Percentiles rank a stretch among this genome's conserved stretches.
Evolutionary conservation across 345 rosid species (phyloP).

Genomic region (Rhodamnia argentea): DNA sequence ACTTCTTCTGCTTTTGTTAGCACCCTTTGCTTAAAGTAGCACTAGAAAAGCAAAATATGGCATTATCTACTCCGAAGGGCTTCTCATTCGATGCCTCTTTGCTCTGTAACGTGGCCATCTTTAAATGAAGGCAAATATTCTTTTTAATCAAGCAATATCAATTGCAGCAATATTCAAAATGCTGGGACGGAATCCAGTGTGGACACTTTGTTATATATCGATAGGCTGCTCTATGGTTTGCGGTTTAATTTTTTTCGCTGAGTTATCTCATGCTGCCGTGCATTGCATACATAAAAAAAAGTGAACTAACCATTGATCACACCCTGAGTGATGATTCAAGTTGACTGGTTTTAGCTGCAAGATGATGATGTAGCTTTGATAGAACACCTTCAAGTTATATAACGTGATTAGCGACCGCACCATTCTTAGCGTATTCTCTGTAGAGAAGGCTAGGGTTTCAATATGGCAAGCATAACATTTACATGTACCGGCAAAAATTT

Average conservation of each 20-base stretch:
- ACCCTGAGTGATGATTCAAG: background rate
- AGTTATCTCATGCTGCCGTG: background rate
- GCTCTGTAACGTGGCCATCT: background rate
- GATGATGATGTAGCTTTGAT: background rate
- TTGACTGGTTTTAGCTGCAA: background rate
- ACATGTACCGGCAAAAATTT: background rate
- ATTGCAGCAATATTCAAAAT: background rate
- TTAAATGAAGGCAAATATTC: background rate
- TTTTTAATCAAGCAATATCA: background rate
- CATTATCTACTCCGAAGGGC: slow-evolving; percentile 6
- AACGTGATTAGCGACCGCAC: background rate
- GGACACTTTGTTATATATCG: background rate
- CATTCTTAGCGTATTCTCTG: background rate
- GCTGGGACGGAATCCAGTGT: background rate
- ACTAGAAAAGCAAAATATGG: background rate
- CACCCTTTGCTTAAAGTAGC: background rate
- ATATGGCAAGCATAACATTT: background rate
- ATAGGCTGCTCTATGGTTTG: background rate
- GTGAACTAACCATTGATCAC: background rate
- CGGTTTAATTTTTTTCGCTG: background rate
- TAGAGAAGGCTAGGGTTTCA: background rate
- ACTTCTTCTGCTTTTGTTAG: background rate
- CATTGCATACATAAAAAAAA: background rate
- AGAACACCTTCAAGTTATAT: background rate
- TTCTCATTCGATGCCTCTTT: background rate